Evolutionary conservation across 2,329 filamentous ascomycete species (phyloP), one percentile per base, ranked within the genome.

Genomic region (Botryotinia calthae): DNA sequence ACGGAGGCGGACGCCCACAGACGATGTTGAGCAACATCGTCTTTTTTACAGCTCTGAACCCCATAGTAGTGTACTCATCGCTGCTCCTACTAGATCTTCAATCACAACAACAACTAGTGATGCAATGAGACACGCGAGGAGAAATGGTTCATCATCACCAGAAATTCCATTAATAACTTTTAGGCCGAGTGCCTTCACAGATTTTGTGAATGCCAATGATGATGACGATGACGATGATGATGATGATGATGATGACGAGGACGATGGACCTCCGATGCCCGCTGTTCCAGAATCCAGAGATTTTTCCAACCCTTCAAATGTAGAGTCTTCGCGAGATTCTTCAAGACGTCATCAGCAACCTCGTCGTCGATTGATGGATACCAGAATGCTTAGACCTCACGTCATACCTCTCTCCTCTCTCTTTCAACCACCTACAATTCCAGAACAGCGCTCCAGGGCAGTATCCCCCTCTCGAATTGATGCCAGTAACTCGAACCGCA

Each of bases 201-300:
- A 56, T 56, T 18, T 56, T 56, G 14, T 56, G 14, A 56, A 28
- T 16, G 48, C 25, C 48, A 54, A 54, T 56, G 51, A 56, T 56
- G 14, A 18, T 9, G 7, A 54, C 18, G n/a, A 28, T 28, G 51
- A 54, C 14, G 48, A 56, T 28, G n/a, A 56, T 0, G 51, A 28
- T 10, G 51, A 44, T 16, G 34, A 34, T 34, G n/a, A 18, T 31
- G 40, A n/a, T 22, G 76, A 77, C 48, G 48, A 54, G n/a, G 64
- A 72, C 34, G 77, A 79, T 73, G 75, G 73, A 16, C 77, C 74
- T 25, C 73, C 74, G 20, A 77, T 80, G 77, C 79, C 78, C 18
- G 76, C 78, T 62, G 79, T 78, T 42, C 79, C 79, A 4, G 79
- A 81, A 73, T 73, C 76, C 25, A 70, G 72, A 64, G 66, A 72